Evolutionary conservation across 116 monocot species (phyloP), one percentile per base, ranked within the genome.

Genomic region (Dioscorea cayenensis): DNA sequence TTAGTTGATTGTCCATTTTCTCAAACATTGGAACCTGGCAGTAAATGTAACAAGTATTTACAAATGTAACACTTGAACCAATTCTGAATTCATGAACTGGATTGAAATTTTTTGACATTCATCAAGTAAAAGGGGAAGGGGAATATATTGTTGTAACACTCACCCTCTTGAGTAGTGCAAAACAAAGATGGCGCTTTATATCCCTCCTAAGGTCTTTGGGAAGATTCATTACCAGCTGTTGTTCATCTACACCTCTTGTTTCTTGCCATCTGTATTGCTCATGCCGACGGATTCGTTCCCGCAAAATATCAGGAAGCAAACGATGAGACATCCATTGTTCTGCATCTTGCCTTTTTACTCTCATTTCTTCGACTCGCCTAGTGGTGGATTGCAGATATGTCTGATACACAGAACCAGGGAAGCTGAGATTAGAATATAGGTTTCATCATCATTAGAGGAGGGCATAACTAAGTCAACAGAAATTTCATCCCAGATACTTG

Each of bases 281-380:
- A 76, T 99, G 80, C 22, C 87, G 83, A 38, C 94, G 79, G 73
- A 99, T 87, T 64, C 99, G 68, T 63, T 89, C 91, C 80, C 73
- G 89, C 28, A 99, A 67, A 60, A 60, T 77, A 27, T 94, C 91
- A 63, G 99, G 94, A 79, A 99, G 90, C 58, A 87, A 71, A 36
- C 94, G 89, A 73, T 94, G 94, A 29, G 81, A 74, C 94, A 99
- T 99, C 94, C 94, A 94, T 67, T 99, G 91, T 60, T 99, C 91
- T 59, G 89, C 78, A 74, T 99, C 99, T 78, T 76, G 83, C 43
- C 91, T 85, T 82, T 91, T 99, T 23, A 94, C 81, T 83, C 94
- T 91, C 99, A 99, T 99, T 72, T 99, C 99, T 81, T 99, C 99
- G 43, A 89, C 73, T 84, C 94, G 91, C 66, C 86, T 70, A n/a